These are phyloP conservation scores for Melampsora larici-populina DNA, from an alignment of 1,284 basidiomycete genomes.

Conservation along the genomic window DNA sequence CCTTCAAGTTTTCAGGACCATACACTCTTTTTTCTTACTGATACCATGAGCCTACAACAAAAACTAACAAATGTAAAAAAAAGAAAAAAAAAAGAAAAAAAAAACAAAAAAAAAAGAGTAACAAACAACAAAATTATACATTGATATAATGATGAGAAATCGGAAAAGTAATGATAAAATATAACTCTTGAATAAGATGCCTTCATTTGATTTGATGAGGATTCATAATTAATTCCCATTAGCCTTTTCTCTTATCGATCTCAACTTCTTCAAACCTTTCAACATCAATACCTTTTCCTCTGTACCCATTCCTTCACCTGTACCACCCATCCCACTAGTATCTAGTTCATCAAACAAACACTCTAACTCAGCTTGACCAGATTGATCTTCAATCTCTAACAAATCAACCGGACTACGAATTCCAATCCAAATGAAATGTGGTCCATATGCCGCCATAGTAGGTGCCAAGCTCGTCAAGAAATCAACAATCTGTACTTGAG, in stretches of 20 bases:
- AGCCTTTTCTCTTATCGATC: constrained; percentile 10
- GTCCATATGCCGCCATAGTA: constrained; percentile 14
- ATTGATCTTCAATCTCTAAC: background rate
- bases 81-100: no score
- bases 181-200: no score
- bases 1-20: no score
- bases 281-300: constrained; percentile 29
- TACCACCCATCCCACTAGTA: constrained; percentile 24
- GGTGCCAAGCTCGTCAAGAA: constrained; percentile 18
- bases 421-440: constrained; percentile 29
- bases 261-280: constrained; percentile 23
- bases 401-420: constrained; percentile 18
- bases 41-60: no score
- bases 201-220: no score
- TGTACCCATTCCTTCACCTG: constrained; percentile 28
- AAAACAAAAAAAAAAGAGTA: no score
- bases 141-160: no score
- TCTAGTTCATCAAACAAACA: constrained; percentile 25
- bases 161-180: no score
- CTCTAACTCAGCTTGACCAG: constrained; percentile 28
- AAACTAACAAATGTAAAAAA: no score
- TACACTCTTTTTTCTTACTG: no score
- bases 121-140: no score
- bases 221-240: background rate
- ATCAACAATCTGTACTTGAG: constrained; percentile 21